Evolutionary conservation across 495 filamentous ascomycete genomes (phyloP), one percentile per base, ranked within the genome.

Genomic region (Talaromyces nanjingensis): DNA sequence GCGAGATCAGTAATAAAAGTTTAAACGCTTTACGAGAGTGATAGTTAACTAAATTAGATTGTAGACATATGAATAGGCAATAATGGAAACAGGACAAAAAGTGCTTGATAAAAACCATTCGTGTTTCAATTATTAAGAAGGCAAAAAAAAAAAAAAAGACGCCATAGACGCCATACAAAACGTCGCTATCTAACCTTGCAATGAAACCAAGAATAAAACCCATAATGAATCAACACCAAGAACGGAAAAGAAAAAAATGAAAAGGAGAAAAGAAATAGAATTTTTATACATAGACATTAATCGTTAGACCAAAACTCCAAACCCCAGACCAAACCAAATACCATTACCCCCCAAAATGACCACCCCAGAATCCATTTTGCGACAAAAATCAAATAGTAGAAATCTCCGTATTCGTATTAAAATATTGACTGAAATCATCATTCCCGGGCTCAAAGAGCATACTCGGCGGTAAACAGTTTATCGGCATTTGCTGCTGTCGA

Each of bases 401-500:
- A 31, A 80, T 78, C 65, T 80, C 78, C 52, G 76, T 69, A 62
- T 76, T 79, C 5, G 76, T 72, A 59, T 59, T 59, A 37, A 59
- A 59, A 37, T 33, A 59, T 22, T 37, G 56, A 59, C 56, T 59
- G 9, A 63, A 63, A 37, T 63, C 61, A 56, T 63, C 61, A 59
- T 79, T 75, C 29, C 60, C 67, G 59, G 67, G 67, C 42, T 76
- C 72, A 54, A 74, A 55, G 62, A 68, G 72, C 12, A 68, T 65
- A 29, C 63, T 68, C 3, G 71, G 65, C n/a, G 72, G 65, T 62
- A 79, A 62, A 64, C 77, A 80, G 24, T 73, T 76, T 69, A 79
- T 72, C 6, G 76, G 68, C 52, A 77, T 68, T 42, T 71, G 72
- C 7, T 75, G 74, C 39, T 49, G 56, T 63, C 66, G 72, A 42